Evolutionary conservation across 129 eudicot genomes (phyloP).

Genomic region (Cynara cardunculus): DNA sequence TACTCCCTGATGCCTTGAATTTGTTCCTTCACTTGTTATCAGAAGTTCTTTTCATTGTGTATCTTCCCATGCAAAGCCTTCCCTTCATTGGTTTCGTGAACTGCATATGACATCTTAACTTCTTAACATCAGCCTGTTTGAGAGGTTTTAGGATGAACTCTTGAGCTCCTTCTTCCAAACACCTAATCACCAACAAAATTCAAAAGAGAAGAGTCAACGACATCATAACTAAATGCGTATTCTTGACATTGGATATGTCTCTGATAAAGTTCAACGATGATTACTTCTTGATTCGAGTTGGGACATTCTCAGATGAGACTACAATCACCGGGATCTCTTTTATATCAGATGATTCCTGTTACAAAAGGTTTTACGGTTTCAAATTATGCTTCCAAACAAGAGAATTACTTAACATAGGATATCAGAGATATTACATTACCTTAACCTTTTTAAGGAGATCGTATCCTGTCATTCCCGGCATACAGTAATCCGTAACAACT

Average conservation of each 20-base stretch:
- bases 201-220: background rate
- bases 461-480: conserved; percentile 89
- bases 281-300: conserved; percentile 68
- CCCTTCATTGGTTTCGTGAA: conserved; percentile 29
- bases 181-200: conserved; percentile 40
- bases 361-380: background rate
- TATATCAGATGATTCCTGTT: conserved; percentile 62
- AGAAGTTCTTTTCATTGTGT: background rate
- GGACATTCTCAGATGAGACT: conserved; percentile 76
- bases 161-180: conserved; percentile 79
- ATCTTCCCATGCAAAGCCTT: conserved; percentile 42
- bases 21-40: background rate
- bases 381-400: background rate
- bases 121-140: conserved; percentile 65
- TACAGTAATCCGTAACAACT: conserved; percentile 76
- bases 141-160: conserved; percentile 76
- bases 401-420: background rate
- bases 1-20: background rate
- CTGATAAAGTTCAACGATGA: background rate
- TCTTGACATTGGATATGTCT: background rate
- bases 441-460: conserved; percentile 77
- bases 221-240: background rate
- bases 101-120: conserved; percentile 51
- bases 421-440: conserved; percentile 32
- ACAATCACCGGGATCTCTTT: conserved; percentile 80